phyloP scores from a whole-genome alignment of 129 eudicot species.

The Scalesia atractyloides region DNA sequence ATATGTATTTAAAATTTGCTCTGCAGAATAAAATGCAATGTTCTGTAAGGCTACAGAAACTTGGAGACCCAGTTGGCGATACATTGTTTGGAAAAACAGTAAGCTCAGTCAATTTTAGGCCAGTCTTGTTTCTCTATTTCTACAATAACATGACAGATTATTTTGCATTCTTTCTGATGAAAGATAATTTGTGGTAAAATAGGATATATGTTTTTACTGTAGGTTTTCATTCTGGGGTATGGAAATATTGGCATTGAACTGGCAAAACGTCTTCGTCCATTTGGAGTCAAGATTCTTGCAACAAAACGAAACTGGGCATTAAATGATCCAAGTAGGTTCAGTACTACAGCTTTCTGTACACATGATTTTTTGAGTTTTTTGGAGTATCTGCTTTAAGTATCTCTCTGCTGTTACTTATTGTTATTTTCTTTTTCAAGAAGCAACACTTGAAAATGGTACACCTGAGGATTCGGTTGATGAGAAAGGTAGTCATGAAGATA shows the following conservation, averaged over 20 bases:
- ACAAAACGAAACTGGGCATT: conserved; percentile 84
- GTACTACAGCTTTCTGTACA: conserved; percentile 31
- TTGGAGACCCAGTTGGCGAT: conserved; percentile 83
- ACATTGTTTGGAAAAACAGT: conserved; percentile 81
- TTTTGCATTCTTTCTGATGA: conserved; percentile 5
- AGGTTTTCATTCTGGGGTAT: conserved; percentile 89
- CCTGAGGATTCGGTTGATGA: conserved; percentile 69
- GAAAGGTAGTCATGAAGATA: conserved; percentile 71
- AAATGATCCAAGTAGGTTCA: conserved; percentile 21
- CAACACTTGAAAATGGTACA: conserved; percentile 30
- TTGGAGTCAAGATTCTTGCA: conserved; percentile 87
- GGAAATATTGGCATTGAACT: conserved; percentile 85
- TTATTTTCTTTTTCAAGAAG: conserved; percentile 28
- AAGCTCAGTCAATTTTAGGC: conserved; percentile 20
- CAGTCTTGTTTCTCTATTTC: neutral
- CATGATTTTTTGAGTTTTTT: neutral
- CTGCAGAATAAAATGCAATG: conserved; percentile 74
- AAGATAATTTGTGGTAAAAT: neutral
- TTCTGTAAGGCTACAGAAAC: conserved; percentile 60
- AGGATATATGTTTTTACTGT: conserved; percentile 6
- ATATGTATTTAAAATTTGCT: neutral
- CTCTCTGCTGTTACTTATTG: neutral
- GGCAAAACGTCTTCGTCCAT: conserved; percentile 84
- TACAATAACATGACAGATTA: conserved; percentile 2
- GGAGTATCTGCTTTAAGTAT: neutral